Evolutionary conservation across 2,329 filamentous ascomycete genomes (phyloP).

Genomic region (Colletotrichum abscissum): DNA sequence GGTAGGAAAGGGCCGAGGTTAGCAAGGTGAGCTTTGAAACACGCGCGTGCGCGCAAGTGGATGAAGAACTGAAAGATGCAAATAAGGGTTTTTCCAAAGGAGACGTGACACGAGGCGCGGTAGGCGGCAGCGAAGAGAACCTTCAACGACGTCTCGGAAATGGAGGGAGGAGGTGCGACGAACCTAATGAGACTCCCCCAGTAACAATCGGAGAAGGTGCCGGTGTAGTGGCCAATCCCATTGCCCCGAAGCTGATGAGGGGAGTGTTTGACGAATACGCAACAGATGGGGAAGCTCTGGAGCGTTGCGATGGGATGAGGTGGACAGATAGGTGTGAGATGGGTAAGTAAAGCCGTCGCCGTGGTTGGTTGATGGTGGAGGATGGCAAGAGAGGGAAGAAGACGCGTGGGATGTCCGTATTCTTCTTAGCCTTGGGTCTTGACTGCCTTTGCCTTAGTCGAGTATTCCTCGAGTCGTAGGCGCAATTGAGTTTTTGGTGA

Average conservation of each 20-base stretch:
- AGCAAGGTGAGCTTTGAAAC: slow-evolving; percentile 1
- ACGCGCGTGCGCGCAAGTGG: neutral
- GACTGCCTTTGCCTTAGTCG: no score
- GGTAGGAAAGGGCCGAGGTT: neutral
- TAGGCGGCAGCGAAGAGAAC: neutral
- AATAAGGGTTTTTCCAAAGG: neutral
- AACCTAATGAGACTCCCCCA: slow-evolving; percentile 34
- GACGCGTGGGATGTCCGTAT: neutral
- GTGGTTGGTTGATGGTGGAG: neutral
- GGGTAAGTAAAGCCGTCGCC: neutral
- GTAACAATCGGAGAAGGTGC: slow-evolving; percentile 24
- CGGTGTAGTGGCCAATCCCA: slow-evolving; percentile 34
- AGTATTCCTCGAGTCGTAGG: neutral
- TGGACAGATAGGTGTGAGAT: neutral
- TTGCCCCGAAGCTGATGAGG: slow-evolving; percentile 29
- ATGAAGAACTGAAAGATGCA: neutral
- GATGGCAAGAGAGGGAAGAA: neutral
- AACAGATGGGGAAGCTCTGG: slow-evolving; percentile 17
- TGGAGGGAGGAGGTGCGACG: slow-evolving; percentile 1
- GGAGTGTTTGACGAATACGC: slow-evolving; percentile 7
- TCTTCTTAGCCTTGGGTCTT: neutral
- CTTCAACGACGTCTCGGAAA: neutral
- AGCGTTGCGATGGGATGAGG: neutral
- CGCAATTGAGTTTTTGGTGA: slow-evolving; percentile 11
- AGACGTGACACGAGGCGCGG: neutral